Evolutionary conservation across 768 basidiomycete genomes (phyloP).

Genomic region (Stropharia rugosoannulata): DNA sequence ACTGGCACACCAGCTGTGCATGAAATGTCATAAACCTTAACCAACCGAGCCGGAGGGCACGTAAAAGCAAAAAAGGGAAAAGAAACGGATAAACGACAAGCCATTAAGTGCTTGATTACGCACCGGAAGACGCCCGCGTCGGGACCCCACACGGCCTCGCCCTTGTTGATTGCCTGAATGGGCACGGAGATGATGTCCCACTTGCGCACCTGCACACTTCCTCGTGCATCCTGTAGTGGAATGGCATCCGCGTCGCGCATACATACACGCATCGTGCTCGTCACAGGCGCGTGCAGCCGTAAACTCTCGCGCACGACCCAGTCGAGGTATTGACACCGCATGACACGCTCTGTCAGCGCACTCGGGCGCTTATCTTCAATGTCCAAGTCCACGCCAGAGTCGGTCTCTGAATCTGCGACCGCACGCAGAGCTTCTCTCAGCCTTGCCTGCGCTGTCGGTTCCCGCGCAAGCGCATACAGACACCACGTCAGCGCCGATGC

Average conservation of each 20-base stretch:
- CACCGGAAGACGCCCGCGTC: conserved; percentile 62
- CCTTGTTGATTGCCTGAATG: conserved; percentile 51
- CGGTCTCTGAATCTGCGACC: conserved; percentile 36
- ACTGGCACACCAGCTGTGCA: too few relatives aligned
- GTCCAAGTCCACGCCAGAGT: conserved; percentile 61
- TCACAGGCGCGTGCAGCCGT: conserved; percentile 53
- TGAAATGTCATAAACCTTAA: too few relatives aligned
- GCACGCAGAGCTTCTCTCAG: conserved; percentile 55
- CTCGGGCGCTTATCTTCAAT: conserved; percentile 46
- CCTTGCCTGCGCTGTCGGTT: conserved; percentile 46
- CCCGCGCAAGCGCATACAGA: conserved; percentile 49
- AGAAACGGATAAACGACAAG: conserved; percentile 1
- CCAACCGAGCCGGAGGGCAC: neutral
- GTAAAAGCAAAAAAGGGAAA: neutral
- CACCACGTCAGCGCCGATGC: conserved; percentile 55
- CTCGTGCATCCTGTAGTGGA: conserved; percentile 33
- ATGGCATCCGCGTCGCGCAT: conserved; percentile 49
- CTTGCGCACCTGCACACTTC: conserved; percentile 26
- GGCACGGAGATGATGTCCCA: conserved; percentile 47
- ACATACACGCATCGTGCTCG: conserved; percentile 41
- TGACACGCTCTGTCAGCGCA: conserved; percentile 34
- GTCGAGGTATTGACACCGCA: conserved; percentile 63
- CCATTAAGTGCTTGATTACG: neutral
- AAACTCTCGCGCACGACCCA: conserved; percentile 59
- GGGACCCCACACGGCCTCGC: conserved; percentile 56